Evolutionary conservation across 345 rosid genomes (phyloP).

Genomic region (Conringia planisiliqua): DNA sequence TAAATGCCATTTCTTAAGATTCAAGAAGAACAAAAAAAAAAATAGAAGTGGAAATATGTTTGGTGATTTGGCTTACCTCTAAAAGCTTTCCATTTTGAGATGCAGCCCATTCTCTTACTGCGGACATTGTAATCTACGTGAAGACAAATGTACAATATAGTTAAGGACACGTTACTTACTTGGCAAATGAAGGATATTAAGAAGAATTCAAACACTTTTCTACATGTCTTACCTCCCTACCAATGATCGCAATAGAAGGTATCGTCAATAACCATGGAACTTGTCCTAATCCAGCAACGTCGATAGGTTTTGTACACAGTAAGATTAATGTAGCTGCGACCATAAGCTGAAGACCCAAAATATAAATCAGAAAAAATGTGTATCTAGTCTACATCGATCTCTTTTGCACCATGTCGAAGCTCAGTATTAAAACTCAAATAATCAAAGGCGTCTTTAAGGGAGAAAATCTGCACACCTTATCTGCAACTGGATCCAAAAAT

Average conservation of each 20-base stretch:
- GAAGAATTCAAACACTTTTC: neutral
- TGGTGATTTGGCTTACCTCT: constrained; percentile 52
- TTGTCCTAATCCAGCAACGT: constrained; percentile 51
- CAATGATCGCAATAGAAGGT: constrained; percentile 87
- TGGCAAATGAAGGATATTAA: neutral
- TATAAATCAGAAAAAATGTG: constrained; percentile 8
- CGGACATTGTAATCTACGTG: constrained; percentile 93
- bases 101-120: constrained; percentile 99
- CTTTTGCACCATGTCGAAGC: neutral
- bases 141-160: neutral
- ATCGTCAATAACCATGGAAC: constrained; percentile 81
- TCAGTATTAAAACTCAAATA: neutral
- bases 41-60: neutral
- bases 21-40: neutral
- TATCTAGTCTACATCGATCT: neutral
- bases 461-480: constrained; percentile 69
- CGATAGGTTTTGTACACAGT: constrained; percentile 76
- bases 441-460: no score
- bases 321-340: constrained; percentile 92
- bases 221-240: constrained; percentile 72
- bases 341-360: constrained; percentile 66
- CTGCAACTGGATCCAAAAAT: constrained; percentile 98
- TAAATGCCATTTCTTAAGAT: neutral
- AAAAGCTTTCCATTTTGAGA: constrained; percentile 78
- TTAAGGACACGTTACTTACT: neutral